These are phyloP conservation scores for Heliocybe sulcata DNA, from an alignment of 1,284 basidiomycete genomes.

Conservation along the genomic window DNA sequence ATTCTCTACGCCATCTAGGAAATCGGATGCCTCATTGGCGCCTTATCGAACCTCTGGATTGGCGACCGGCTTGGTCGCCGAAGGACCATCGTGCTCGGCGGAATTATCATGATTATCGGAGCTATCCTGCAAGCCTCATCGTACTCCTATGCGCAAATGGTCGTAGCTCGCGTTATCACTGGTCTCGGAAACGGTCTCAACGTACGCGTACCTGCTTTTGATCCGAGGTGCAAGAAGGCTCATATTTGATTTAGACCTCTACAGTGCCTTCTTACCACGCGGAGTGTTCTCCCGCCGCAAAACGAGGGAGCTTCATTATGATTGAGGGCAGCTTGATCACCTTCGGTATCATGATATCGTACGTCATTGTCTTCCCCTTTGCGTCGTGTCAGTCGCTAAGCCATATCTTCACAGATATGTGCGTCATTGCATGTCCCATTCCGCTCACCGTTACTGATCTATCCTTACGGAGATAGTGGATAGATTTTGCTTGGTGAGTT, in stretches of 20 bases:
- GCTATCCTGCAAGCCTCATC: slow-evolving; percentile 52
- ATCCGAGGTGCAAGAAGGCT: slow-evolving; percentile 6
- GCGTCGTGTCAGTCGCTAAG: not conserved
- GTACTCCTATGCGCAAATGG: slow-evolving; percentile 47
- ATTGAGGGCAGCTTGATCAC: slow-evolving; percentile 64
- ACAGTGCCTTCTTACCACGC: slow-evolving; percentile 60
- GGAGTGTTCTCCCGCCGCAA: slow-evolving; percentile 54
- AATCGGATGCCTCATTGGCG: slow-evolving; percentile 46
- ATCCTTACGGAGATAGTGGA: slow-evolving; percentile 32
- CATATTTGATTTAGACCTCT: slow-evolving; percentile 40
- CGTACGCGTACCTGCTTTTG: slow-evolving; percentile 22
- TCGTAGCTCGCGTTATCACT: slow-evolving; percentile 55
- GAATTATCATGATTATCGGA: slow-evolving; percentile 55
- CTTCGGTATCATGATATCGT: slow-evolving; percentile 66
- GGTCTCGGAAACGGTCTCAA: slow-evolving; percentile 67
- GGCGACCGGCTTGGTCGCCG: slow-evolving; percentile 47
- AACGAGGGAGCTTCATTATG: slow-evolving; percentile 61
- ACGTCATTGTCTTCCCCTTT: slow-evolving; percentile 19
- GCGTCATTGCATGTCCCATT: slow-evolving; percentile 36
- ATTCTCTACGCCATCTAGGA: slow-evolving; percentile 25
- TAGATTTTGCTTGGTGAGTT: slow-evolving; percentile 51
- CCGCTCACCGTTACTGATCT: slow-evolving; percentile 17
- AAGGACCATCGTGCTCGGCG: slow-evolving; percentile 44
- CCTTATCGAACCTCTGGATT: slow-evolving; percentile 45
- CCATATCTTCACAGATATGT: slow-evolving; percentile 33